phyloP scores from a whole-genome alignment of 169 alveolate species.

The Plasmodium vinckei region DNA sequence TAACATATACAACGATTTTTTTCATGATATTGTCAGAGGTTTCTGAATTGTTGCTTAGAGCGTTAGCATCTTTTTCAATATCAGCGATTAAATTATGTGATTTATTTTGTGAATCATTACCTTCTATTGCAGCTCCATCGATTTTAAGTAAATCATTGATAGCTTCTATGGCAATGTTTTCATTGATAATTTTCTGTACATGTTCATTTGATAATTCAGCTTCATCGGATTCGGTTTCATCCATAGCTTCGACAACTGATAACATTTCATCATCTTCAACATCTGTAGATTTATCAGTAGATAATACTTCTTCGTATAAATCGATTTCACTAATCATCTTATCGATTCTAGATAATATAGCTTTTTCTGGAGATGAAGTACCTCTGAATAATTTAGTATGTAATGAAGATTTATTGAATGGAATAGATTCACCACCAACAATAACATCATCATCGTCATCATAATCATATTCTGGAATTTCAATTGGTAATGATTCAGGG shows the following conservation, averaged over 20 bases:
- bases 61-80: too few species aligned
- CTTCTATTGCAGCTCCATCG: too few species aligned
- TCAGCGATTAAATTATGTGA: too few species aligned
- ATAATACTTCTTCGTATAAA: constrained; percentile 19
- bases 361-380: not conserved
- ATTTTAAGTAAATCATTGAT: not conserved
- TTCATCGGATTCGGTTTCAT: not conserved
- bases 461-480: too few species aligned
- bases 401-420: not conserved
- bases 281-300: not conserved
- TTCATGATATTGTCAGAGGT: too few species aligned
- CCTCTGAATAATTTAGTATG: constrained; percentile 7
- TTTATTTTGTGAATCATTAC: too few species aligned
- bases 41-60: too few species aligned
- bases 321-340: constrained; percentile 42
- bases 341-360: constrained; percentile 14
- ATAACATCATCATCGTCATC: too few species aligned
- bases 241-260: not conserved
- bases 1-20: too few species aligned
- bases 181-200: not conserved
- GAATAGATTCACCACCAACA: not conserved
- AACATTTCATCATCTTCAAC: not conserved
- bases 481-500: too few species aligned
- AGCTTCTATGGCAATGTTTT: not conserved
- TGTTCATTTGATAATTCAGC: not conserved